Evolutionary conservation across 495 filamentous ascomycete species (phyloP), one percentile per base, ranked within the genome.

Genomic region (Lichenothelia convexa): DNA sequence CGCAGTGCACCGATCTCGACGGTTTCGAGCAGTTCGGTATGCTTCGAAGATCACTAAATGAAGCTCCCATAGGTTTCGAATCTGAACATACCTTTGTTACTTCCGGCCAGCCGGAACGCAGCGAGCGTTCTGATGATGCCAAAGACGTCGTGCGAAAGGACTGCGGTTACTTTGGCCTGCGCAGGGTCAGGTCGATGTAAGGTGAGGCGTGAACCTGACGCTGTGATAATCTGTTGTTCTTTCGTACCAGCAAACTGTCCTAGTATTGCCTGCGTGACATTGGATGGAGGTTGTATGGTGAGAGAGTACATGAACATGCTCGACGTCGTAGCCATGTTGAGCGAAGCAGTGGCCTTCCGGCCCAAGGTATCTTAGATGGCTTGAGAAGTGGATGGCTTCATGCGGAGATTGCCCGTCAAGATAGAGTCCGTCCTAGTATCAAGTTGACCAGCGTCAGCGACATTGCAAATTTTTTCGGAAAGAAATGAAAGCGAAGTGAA

Each of bases 241-340:
- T 84, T 89, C 37, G 78, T 89, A 27, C 89, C 86, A 37, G 84
- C 74, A 57, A 94, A 94, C 50, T 94, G 82, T 42, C 89, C 89
- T 12, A 93, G 65, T 35, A 94, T 78, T 36, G 86, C 84, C 61
- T 93, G 80, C 12, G 75, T 84, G 45, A 92, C 68, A 23, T 84
- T 77, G 34, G 85, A 80, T 18, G 91, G 81, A 39, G 82, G 77
- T 56, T 93, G 80, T 49, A 99, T 75, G 16, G 91, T 94, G 55
- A 95, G 63, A 32, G 81, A 85, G 64, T 95, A 95, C 67, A 95
- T 76, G 55, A 93, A 93, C 84, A 93, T 91, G 50, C 81, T 83
- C 46, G 85, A 93, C 30, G 85, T 93, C 41, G 83, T 87, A 55
- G 89, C 85, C 89, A 99, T 99, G 60, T 46, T 80, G 68, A 58